Conservation (phyloP, 192 early-diverging fungal species). For the Mortierella antarctica region DNA sequence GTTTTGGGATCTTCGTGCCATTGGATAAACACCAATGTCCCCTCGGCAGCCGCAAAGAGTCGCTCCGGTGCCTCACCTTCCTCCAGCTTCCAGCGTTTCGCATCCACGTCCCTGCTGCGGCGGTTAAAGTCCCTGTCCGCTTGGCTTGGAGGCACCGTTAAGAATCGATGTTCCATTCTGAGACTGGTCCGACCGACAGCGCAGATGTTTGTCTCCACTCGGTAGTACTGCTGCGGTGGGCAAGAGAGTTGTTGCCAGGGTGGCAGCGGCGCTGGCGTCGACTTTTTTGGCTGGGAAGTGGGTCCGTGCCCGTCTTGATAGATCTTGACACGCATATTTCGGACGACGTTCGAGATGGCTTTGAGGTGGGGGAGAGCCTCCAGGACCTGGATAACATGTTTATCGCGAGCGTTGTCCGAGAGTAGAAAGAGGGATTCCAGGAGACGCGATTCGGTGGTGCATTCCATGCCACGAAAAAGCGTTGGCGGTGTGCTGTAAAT, state of each 20-base stretch:
- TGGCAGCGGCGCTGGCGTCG: neutral
- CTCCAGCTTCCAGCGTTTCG: constrained; percentile 2
- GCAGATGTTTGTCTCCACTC: constrained; percentile 11
- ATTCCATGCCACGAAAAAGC: constrained; percentile 12
- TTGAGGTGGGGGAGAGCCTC: constrained; percentile 6
- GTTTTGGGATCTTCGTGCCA: constrained; percentile 9
- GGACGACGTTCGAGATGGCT: neutral
- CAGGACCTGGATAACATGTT: neutral
- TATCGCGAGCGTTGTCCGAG: constrained; percentile 13
- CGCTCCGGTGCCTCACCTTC: constrained; percentile 20
- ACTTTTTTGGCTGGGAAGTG: neutral
- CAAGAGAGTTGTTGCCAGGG: constrained; percentile 4
- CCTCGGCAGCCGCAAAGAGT: constrained; percentile 18
- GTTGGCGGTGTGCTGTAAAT: constrained; percentile 4
- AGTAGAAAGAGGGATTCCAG: constrained; percentile 24
- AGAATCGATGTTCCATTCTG: constrained; percentile 14
- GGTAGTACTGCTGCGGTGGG: neutral
- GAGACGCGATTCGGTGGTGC: constrained; percentile 17
- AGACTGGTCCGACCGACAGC: constrained; percentile 23
- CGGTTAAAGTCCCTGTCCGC: constrained; percentile 17
- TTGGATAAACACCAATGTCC: constrained; percentile 10
- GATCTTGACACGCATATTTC: constrained; percentile 7
- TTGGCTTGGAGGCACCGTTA: constrained; percentile 26
- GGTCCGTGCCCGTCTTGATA: neutral
- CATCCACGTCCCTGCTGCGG: constrained; percentile 11